phyloP scores from a whole-genome alignment of 805 yeast genomes.

The Wickerhamiella sergipiensis region DNA sequence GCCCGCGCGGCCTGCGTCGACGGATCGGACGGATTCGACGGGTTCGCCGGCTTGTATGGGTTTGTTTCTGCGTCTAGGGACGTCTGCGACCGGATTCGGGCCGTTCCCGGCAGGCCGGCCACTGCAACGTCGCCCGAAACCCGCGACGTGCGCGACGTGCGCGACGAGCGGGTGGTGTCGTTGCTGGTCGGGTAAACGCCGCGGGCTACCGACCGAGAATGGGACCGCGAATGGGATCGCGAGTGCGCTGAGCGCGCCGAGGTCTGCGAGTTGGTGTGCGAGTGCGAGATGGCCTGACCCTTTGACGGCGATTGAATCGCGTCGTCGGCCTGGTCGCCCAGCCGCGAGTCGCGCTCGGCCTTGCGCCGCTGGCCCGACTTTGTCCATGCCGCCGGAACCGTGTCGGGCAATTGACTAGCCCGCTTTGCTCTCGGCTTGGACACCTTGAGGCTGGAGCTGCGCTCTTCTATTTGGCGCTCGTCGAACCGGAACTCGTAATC shows the following conservation, averaged over 20 bases:
- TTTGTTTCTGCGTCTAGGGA: background rate
- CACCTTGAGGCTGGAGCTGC: background rate
- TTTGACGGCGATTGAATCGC: background rate
- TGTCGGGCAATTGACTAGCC: background rate
- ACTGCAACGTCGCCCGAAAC: background rate
- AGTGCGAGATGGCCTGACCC: background rate
- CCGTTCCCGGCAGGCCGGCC: background rate
- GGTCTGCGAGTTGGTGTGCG: background rate
- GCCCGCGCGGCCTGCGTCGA: too few species aligned
- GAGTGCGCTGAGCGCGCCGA: background rate
- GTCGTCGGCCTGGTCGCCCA: background rate
- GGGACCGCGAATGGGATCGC: background rate
- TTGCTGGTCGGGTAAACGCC: background rate
- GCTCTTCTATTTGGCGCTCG: background rate
- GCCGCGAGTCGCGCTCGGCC: background rate
- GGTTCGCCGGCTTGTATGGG: background rate
- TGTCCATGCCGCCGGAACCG: constrained; percentile 3
- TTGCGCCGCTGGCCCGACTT: constrained; percentile 3
- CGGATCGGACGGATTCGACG: too few species aligned
- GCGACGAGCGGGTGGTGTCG: background rate
- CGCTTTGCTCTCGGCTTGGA: background rate
- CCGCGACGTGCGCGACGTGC: background rate
- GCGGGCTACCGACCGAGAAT: background rate
- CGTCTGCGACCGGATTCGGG: background rate
- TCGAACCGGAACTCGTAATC: background rate